phyloP scores from a whole-genome alignment of 1,139 yeast genomes.

The Sugiyamaella castrensis region DNA sequence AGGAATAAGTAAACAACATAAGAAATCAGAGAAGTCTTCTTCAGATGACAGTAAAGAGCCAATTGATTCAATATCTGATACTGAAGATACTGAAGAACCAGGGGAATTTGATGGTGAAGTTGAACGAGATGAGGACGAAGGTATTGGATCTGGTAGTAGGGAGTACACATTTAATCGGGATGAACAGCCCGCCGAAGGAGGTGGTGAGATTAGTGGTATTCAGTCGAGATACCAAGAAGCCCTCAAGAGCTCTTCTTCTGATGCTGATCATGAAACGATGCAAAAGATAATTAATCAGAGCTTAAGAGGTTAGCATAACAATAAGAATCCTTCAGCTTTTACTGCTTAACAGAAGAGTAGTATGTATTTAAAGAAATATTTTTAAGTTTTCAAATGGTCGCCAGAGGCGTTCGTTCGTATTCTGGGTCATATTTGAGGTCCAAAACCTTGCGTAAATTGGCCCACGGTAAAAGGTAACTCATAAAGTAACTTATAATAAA shows the following conservation, averaged over 20 bases:
- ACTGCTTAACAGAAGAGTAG: neutral
- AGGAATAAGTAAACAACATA: conserved; percentile 46
- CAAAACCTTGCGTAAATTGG: too few relatives aligned
- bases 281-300: conserved; percentile 17
- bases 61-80: conserved; percentile 71
- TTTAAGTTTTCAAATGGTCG: too few relatives aligned
- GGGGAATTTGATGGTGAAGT: conserved; percentile 54
- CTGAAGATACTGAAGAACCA: conserved; percentile 45
- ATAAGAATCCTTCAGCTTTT: too few relatives aligned
- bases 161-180: conserved; percentile 73
- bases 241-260: conserved; percentile 21
- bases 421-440: too few relatives aligned
- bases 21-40: conserved; percentile 11
- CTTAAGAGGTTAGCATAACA: neutral
- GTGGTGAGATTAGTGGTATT: conserved; percentile 47
- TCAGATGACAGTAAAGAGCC: conserved; percentile 23
- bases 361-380: neutral
- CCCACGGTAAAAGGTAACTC: too few relatives aligned
- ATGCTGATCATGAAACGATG: conserved; percentile 21
- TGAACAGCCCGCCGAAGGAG: conserved; percentile 29
- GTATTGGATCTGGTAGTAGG: conserved; percentile 44
- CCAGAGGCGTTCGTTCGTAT: too few relatives aligned
- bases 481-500: too few relatives aligned
- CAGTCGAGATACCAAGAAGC: conserved; percentile 74
- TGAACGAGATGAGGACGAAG: conserved; percentile 29